Conservation (phyloP, 2,329 filamentous ascomycete genomes). For the Ascochyta clinopodiicola region DNA sequence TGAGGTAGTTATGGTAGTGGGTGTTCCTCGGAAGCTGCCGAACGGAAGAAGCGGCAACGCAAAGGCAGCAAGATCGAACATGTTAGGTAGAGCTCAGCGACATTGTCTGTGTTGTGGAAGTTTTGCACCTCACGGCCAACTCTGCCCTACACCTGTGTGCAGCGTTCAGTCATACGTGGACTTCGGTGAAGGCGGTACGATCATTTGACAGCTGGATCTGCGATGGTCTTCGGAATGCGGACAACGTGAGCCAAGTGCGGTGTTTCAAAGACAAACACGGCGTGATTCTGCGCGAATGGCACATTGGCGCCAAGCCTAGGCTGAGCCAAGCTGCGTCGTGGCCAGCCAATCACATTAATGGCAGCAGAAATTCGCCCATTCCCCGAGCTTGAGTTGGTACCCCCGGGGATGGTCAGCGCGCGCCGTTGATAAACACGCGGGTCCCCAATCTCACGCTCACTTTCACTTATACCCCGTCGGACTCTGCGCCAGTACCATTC, state of each 20-base stretch:
- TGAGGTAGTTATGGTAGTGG: too few species aligned
- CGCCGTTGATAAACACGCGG: constrained; percentile 15
- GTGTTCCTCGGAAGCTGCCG: too few species aligned
- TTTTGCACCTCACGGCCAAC: too few species aligned
- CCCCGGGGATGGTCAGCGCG: not conserved
- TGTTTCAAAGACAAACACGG: constrained; percentile 7
- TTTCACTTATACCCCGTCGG: not conserved
- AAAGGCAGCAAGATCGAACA: too few species aligned
- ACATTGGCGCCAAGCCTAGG: constrained; percentile 11
- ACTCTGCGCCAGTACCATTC: not conserved
- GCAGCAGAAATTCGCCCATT: constrained; percentile 5
- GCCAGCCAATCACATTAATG: constrained; percentile 2
- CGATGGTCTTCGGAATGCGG: constrained; percentile 8
- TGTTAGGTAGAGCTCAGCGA: too few species aligned
- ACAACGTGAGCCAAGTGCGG: not conserved
- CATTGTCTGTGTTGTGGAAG: too few species aligned
- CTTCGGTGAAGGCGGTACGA: not conserved
- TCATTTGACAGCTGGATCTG: not conserved
- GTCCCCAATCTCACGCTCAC: constrained; percentile 8
- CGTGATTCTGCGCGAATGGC: constrained; percentile 4
- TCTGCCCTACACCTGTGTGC: not conserved
- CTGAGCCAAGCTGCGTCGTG: constrained; percentile 8
- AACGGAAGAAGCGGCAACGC: too few species aligned
- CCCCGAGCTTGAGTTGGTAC: constrained; percentile 3
- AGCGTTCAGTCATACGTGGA: not conserved